Evolutionary conservation across 306 rosid species (phyloP).

Genomic region (Prinsepia uniflora): DNA sequence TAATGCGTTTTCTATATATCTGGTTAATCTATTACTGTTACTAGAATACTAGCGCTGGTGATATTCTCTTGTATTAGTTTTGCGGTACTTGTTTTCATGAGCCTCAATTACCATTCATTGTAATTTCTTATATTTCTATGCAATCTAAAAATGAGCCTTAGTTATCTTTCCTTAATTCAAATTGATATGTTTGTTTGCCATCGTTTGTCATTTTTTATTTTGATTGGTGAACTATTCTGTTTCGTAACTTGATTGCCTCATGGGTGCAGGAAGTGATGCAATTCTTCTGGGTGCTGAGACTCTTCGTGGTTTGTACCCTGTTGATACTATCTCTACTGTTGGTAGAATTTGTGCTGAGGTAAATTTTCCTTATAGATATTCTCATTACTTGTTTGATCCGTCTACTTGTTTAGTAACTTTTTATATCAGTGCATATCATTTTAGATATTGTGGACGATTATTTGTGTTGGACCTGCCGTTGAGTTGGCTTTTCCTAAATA

Average conservation of each 20-base stretch:
- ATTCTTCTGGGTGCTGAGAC: constrained; percentile 99
- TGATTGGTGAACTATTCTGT: constrained; percentile 1
- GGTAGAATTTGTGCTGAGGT: constrained; percentile 96
- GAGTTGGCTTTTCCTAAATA: background rate
- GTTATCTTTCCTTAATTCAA: background rate
- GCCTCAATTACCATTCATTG: too few relatives aligned
- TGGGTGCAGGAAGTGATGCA: constrained; percentile 85
- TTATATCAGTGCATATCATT: background rate
- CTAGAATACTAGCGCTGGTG: background rate
- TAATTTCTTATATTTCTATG: too few relatives aligned
- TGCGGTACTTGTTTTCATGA: constrained; percentile 3
- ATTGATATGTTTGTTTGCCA: constrained; percentile 7
- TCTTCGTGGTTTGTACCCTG: constrained; percentile 89
- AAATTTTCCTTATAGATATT: background rate
- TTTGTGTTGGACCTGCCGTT: background rate
- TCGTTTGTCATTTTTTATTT: constrained; percentile 7
- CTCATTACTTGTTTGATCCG: background rate
- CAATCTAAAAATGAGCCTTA: too few relatives aligned
- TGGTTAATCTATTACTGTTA: background rate
- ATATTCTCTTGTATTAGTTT: constrained; percentile 8
- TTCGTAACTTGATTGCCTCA: constrained; percentile 20
- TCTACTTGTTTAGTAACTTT: background rate
- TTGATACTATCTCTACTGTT: constrained; percentile 91
- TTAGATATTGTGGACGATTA: background rate
- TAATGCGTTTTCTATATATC: background rate